Evolutionary conservation across 345 rosid genomes (phyloP).

Genomic region (Brassica nigra): DNA sequence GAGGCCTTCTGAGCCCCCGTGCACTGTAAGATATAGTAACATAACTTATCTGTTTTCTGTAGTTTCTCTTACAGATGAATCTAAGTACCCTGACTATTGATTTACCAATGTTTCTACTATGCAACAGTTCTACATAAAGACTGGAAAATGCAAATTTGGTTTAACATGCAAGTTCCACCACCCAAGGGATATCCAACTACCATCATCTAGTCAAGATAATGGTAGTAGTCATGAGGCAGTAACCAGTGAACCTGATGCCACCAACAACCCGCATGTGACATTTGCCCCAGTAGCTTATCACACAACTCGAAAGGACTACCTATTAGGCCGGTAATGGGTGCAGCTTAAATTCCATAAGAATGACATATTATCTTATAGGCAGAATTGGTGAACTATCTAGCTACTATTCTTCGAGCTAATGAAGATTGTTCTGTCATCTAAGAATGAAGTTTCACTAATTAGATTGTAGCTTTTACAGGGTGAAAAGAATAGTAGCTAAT

Average conservation of each 20-base stretch:
- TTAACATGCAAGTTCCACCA: conserved; percentile 87
- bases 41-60: background rate
- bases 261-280: conserved; percentile 42
- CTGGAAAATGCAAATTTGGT: conserved; percentile 92
- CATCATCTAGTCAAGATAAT: conserved; percentile 50
- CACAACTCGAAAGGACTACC: conserved; percentile 95
- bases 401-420: conserved; percentile 5
- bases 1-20: conserved; percentile 78
- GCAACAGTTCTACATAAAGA: conserved; percentile 85
- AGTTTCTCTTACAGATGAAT: background rate
- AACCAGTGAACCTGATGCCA: conserved; percentile 40
- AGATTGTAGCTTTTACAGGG: conserved; percentile 53
- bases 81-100: conserved; percentile 21
- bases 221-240: conserved; percentile 44
- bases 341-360: conserved; percentile 23
- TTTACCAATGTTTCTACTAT: conserved; percentile 27
- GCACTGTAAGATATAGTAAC: conserved; percentile 64
- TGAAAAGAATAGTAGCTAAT: conserved; percentile 64
- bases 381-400: background rate
- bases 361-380: conserved; percentile 8
- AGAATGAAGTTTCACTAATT: conserved; percentile 29
- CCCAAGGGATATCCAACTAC: conserved; percentile 72
- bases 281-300: conserved; percentile 54
- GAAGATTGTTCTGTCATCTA: conserved; percentile 10
- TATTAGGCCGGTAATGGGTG: conserved; percentile 60